Percentiles rank a stretch among this genome's conserved stretches.
phyloP scores from a whole-genome alignment of 768 basidiomycete genomes.

The Mycena metata region DNA sequence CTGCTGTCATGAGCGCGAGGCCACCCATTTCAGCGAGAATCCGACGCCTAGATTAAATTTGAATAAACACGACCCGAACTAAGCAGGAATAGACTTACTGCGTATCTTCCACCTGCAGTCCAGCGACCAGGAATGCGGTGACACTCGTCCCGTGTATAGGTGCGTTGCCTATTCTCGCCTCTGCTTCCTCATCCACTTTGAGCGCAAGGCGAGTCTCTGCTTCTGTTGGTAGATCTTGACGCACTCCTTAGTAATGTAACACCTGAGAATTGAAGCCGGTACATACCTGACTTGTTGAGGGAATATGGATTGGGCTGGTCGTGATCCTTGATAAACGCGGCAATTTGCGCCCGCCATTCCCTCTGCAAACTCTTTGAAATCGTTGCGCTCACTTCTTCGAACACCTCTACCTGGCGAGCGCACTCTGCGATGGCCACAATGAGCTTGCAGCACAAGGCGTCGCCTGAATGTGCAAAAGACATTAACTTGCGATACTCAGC shows the following conservation, averaged over 20 bases:
- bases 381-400: neutral
- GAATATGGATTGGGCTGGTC: conserved; percentile 1
- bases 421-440: neutral
- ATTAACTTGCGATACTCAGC: neutral
- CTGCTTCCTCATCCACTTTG: neutral
- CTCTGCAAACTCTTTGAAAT: neutral
- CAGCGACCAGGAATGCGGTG: neutral
- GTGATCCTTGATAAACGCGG: neutral
- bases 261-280: neutral
- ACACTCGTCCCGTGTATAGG: neutral
- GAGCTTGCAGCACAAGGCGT: neutral
- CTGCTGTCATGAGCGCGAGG: neutral
- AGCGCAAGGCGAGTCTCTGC: neutral
- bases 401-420: neutral
- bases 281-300: neutral
- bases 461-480: neutral
- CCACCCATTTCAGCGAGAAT: neutral
- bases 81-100: neutral
- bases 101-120: neutral
- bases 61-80: neutral
- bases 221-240: neutral
- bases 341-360: neutral
- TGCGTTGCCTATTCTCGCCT: neutral
- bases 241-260: neutral
- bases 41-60: neutral